A percentile compares a stretch with the other conserved stretches of the same genome.
These are phyloP conservation scores for Jatropha podagrica DNA, from an alignment of 441 rosid species.

Conservation along the genomic window DNA sequence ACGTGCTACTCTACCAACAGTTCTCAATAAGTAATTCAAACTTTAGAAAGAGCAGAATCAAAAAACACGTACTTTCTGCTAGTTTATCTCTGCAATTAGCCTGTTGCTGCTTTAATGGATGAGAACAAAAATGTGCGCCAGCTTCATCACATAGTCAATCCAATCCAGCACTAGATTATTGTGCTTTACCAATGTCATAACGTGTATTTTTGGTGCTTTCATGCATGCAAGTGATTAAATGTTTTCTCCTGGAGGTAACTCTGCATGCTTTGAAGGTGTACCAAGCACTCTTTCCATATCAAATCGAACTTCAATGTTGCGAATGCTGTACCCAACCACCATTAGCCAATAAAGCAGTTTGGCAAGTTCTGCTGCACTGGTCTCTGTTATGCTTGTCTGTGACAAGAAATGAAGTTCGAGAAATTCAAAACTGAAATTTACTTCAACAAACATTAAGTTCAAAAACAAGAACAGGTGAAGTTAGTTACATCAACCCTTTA, in stretches of 20 bases:
- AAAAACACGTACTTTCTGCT: background rate
- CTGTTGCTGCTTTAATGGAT: background rate
- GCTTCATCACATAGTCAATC: background rate
- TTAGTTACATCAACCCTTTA: background rate
- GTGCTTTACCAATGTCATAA: constrained; percentile 7
- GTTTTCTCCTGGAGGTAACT: constrained; percentile 87
- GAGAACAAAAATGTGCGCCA: background rate
- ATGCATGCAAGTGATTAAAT: constrained; percentile 29
- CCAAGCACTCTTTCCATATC: constrained; percentile 97
- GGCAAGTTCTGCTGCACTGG: constrained; percentile 82
- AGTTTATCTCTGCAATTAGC: background rate
- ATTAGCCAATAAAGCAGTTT: constrained; percentile 90
- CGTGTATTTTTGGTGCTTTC: background rate
- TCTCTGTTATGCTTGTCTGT: constrained; percentile 76
- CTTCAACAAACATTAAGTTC: background rate
- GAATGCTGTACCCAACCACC: constrained; percentile 95
- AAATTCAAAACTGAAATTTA: constrained; percentile 6
- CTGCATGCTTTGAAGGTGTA: constrained; percentile 67
- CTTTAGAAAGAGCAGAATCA: background rate
- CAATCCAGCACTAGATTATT: constrained; percentile 7
- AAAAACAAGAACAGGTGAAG: background rate
- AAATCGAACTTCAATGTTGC: constrained; percentile 93
- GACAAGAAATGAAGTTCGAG: constrained; percentile 17
- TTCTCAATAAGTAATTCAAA: background rate
- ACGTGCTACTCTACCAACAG: background rate